Conservation (phyloP, 2,329 filamentous ascomycete genomes). For the Ophiognomonia clavigignenti-juglandacearum region DNA sequence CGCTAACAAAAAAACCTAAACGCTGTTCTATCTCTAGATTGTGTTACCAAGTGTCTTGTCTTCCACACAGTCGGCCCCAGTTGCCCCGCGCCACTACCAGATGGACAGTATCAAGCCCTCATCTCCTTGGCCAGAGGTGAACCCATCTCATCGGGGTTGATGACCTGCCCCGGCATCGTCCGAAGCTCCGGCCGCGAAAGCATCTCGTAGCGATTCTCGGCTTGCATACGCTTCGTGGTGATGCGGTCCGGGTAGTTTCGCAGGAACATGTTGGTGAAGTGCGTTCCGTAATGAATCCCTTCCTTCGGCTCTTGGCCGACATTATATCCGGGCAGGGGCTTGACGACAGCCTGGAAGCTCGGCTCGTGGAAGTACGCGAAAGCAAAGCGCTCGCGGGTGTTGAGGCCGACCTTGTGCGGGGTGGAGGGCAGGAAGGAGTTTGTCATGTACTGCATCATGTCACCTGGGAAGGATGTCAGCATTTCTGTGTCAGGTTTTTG, state of each 20-base stretch:
- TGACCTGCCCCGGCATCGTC: conserved; percentile 21
- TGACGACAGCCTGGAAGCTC: conserved; percentile 39
- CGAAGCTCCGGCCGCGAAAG: conserved; percentile 23
- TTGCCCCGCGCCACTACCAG: too few relatives aligned
- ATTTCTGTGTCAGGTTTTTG: not conserved
- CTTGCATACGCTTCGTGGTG: conserved; percentile 34
- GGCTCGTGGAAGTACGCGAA: conserved; percentile 50
- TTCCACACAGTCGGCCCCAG: too few relatives aligned
- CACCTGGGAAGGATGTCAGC: too few relatives aligned
- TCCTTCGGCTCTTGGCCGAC: conserved; percentile 25
- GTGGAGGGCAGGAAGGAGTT: conserved; percentile 40
- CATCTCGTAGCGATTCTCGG: conserved; percentile 26
- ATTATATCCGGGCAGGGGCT: conserved; percentile 35
- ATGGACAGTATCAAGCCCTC: too few relatives aligned
- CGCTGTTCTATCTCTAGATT: too few relatives aligned
- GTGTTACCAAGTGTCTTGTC: too few relatives aligned
- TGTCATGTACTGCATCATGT: conserved; percentile 49
- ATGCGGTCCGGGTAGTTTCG: conserved; percentile 43
- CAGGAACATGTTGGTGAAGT: conserved; percentile 48
- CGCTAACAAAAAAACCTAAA: too few relatives aligned
- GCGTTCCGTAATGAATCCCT: conserved; percentile 46
- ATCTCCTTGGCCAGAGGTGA: too few relatives aligned
- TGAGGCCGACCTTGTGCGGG: conserved; percentile 46
- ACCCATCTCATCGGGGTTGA: too few relatives aligned
- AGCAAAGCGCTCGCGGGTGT: conserved; percentile 40